Percentiles rank a stretch among this genome's conserved stretches.
phyloP scores from a whole-genome alignment of 2,329 filamentous ascomycete genomes.

The Verticillium albo-atrum region DNA sequence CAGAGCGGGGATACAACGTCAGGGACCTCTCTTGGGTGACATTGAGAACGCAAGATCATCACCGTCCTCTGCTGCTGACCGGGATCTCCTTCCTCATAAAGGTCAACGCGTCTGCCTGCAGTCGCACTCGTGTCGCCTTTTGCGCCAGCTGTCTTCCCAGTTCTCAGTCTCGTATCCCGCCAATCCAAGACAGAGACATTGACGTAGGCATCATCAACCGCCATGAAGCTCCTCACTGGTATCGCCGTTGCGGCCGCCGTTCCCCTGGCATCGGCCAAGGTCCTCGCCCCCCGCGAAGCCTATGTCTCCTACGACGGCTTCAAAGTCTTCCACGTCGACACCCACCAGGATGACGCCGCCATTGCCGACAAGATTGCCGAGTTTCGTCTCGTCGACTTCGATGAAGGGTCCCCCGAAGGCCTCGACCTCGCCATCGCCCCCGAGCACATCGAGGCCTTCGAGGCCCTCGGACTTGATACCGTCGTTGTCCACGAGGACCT shows the following conservation, averaged over 20 bases:
- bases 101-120: neutral
- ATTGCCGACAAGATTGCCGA: conserved; percentile 26
- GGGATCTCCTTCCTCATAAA: neutral
- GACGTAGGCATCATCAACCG: no score
- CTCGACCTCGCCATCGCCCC: conserved; percentile 19
- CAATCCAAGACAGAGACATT: neutral
- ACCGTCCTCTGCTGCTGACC: neutral
- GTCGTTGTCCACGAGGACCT: conserved; percentile 15
- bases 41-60: neutral
- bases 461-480: conserved; percentile 16
- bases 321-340: conserved; percentile 39
- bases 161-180: neutral
- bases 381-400: conserved; percentile 12
- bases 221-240: conserved; percentile 8
- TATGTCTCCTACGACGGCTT: conserved; percentile 23
- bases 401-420: conserved; percentile 9
- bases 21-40: neutral
- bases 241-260: conserved; percentile 4
- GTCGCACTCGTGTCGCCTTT: neutral
- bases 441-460: conserved; percentile 16
- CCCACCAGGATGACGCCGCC: conserved; percentile 30
- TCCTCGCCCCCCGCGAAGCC: conserved; percentile 5
- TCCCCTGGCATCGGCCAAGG: conserved; percentile 9
- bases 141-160: neutral
- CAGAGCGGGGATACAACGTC: neutral